Base-by-base conservation (phyloP, 1,284 basidiomycete genomes). In the Sanghuangporus baumii region DNA sequence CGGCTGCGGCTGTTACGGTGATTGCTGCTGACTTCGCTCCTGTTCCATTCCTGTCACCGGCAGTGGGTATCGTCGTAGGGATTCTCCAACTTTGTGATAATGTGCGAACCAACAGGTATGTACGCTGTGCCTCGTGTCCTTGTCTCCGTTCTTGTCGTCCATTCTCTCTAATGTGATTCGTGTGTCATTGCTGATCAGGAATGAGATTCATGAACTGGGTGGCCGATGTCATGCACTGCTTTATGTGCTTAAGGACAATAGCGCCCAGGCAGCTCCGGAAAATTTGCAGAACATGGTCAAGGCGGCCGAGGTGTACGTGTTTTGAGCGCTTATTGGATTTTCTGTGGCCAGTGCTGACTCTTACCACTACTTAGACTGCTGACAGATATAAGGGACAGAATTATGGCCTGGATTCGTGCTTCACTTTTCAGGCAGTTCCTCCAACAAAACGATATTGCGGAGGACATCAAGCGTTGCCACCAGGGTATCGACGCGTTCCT, bases 51-150 rank as follows among this genome's bases (percentile, higher is more conserved):
- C 70, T 84, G 16, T 72, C 69, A 12, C 75, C 78, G 9, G 74
- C 76, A 11, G 74, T 78, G 34, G 78, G 76, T 11, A 59, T 76
- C 1, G 66, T 81, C 6, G 74, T 74, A 47, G 72, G 66, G 26
- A 78, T 82, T 41, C 70, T 82, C 23, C 63, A 76, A 57, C 73
- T 80, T 50, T 78, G 81, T 67, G 74, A 77, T 55, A 77, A 80
- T 65, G 79, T 82, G n/a, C 64, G 71, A 1, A 70, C 73, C 1
- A 84, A 84, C 69, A 77, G 74, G 82, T 78, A 65, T 18, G 70
- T 56, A 55, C 52, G 52, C 52, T 36, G 52, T 54, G 52, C 31
- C 31, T 36, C 52, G 31, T 37, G 18, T 54, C 31, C 31, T 54
- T 7, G 52, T 54, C 14, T 36, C n/a, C 58, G 37, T 18, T n/a